Evolutionary conservation across 2,329 filamentous ascomycete species (phyloP), one percentile per base, ranked within the genome.

Genomic region (Xylariomycetidae sp.): DNA sequence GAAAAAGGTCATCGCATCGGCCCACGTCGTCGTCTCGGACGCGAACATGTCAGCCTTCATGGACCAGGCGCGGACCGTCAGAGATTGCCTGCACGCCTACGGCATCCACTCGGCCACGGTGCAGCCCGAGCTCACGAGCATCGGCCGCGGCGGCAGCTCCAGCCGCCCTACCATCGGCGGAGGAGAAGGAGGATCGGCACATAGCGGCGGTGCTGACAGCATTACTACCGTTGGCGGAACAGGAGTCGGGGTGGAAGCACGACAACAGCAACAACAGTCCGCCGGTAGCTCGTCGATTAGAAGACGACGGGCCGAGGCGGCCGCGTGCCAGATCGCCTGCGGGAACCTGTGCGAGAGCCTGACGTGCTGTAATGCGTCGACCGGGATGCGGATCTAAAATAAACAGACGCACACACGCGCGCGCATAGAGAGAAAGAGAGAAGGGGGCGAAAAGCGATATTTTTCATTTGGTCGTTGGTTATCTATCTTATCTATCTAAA

Each of bases 31-130:
- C 0, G 71, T 87, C 12, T 67, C 70, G 2, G 71, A 77, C 40
- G 64, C 70, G 32, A 69, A 70, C 7, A 57, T 85, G 16, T 54
- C 63, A 22, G 62, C 64, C 31, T 87, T 87, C 51, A 70, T 76
- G 59, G 63, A 67, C 31, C 72, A 73, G 39, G 77, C 80, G 2
- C 73, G 70, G 46, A 74, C 71, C 2, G 73, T 85, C 33, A 72
- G 72, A 38, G 73, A 86, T 53, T 87, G 82, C 51, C 68, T 88
- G 25, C 81, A 85, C 48, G 80, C 74, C 2, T 86, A 86, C 48
- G 84, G 82, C 5, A 78, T 88, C 40, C 80, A 88, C 54, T 83
- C 79, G 10, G 70, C 67, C 4, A 87, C 84, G 2, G 53, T 89
- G 19, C 83, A 88, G 58, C 82, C 82, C 0, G 82, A 86, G 53